Base-by-base conservation (phyloP, 192 early-diverging fungal genomes). In the Dimargaris xerosporica region DNA sequence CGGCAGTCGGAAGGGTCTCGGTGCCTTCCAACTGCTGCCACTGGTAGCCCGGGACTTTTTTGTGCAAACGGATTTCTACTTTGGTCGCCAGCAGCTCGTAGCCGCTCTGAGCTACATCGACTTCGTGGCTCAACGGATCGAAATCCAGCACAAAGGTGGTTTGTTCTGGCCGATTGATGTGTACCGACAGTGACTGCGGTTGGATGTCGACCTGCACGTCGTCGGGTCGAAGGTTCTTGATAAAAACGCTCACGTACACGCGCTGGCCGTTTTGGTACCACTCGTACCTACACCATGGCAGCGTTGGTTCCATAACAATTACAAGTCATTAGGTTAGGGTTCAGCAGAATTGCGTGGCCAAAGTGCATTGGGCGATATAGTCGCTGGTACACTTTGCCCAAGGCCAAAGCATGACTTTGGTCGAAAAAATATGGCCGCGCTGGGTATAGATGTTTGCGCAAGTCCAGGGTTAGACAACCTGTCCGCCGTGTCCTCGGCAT, bases 251-350 rank as follows among this genome's bases (percentile, higher is more conserved):
- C 44, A 99, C 69, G 15, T 85, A 93, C 34, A 99, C 86, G 72
- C 72, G 83, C 28, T 75, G 67, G 62, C 97, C 96, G 65, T 86
- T 99, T 71, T 99, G 96, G 74, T 89, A 96, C 94, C 93, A 97
- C 74, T 98, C 94, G 64, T 96, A 93, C 65, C 94, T 86, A 17
- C 23, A 28, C 25, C 7, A 17, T 29, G 29, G 28, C 29, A 34
- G 29, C 11, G 28, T 56, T 56, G 30, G 19, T 19, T 7, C 7
- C 34, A 39, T 39, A 39, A 2, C 34, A 2, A 39, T 39, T 39
- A 39, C 34, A 39, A 7, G 34, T 39, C 34, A 5, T 39, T 7
- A 7, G 34, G 34, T 39, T 39, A 39, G 34, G 2, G 34, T 2
- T 39, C 34, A 39, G 7, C 7, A 7, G 34, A 7, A 39, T 39